phyloP scores from a whole-genome alignment of 495 filamentous ascomycete species.

The Astrothelium subdiscretum region DNA sequence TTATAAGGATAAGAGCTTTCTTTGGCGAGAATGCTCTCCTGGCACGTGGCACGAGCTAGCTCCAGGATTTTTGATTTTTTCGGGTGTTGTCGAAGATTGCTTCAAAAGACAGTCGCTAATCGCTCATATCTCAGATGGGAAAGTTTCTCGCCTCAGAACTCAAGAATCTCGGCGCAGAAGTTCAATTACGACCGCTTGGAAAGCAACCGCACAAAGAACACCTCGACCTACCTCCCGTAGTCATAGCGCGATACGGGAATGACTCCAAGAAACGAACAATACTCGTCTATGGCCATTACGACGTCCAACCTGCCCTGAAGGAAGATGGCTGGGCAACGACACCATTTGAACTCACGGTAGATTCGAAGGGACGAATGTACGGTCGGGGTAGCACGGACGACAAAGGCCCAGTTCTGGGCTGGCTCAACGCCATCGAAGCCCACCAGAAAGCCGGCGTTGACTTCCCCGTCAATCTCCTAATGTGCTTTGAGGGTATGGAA shows the following conservation, averaged over 20 bases:
- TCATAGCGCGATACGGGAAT: slow-evolving; percentile 82
- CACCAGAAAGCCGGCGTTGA: slow-evolving; percentile 90
- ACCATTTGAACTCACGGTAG: slow-evolving; percentile 82
- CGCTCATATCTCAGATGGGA: slow-evolving; percentile 54
- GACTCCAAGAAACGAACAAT: slow-evolving; percentile 89
- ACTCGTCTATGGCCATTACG: slow-evolving; percentile 96
- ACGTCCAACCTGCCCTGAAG: slow-evolving; percentile 89
- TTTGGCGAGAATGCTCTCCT: neutral
- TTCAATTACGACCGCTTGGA: slow-evolving; percentile 72
- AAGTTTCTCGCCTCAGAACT: slow-evolving; percentile 80
- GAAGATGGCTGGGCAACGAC: slow-evolving; percentile 95
- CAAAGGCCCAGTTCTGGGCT: slow-evolving; percentile 95
- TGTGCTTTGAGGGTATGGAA: slow-evolving; percentile 99
- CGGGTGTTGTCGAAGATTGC: too few species aligned
- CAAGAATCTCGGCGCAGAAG: slow-evolving; percentile 67
- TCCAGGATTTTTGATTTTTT: too few species aligned
- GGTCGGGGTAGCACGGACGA: slow-evolving; percentile 95
- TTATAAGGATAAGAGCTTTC: neutral
- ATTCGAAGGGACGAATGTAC: slow-evolving; percentile 85
- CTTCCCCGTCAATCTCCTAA: slow-evolving; percentile 92
- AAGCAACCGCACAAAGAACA: slow-evolving; percentile 82
- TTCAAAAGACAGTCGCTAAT: too few species aligned
- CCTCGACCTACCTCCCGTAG: slow-evolving; percentile 83
- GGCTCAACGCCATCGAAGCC: slow-evolving; percentile 95
- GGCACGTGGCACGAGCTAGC: neutral